These are phyloP conservation scores for Musa acuminata DNA, from an alignment of 176 grass and related monocot genomes.

Conservation along the genomic window DNA sequence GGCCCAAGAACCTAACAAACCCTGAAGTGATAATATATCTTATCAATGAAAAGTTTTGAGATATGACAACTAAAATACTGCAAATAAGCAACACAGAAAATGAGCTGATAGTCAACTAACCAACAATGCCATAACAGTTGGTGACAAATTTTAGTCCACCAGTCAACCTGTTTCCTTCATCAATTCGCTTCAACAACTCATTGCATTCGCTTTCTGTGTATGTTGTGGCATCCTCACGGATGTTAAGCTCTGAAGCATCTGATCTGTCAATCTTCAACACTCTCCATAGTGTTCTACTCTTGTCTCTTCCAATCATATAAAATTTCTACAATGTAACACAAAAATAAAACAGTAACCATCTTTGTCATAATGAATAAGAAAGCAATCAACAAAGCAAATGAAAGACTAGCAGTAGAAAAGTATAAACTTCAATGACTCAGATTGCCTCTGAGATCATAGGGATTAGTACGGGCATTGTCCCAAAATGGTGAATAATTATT, in stretches of 20 bases:
- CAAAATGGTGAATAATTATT: too few species aligned
- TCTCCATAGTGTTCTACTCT: constrained; percentile 49
- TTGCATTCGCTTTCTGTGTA: constrained; percentile 48
- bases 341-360: constrained; percentile 19
- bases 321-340: constrained; percentile 49
- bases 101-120: constrained; percentile 28
- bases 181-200: constrained; percentile 41
- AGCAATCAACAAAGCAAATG: not conserved
- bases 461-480: too few species aligned
- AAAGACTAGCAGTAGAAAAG: not conserved
- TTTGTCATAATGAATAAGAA: constrained; percentile 9
- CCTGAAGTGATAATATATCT: constrained; percentile 30
- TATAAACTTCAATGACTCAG: not conserved
- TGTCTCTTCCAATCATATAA: constrained; percentile 68
- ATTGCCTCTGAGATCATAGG: not conserved
- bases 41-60: constrained; percentile 14
- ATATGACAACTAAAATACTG: not conserved
- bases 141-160: constrained; percentile 85
- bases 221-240: constrained; percentile 56
- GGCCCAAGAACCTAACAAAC: constrained; percentile 81
- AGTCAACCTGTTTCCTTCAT: constrained; percentile 47
- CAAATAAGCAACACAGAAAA: not conserved
- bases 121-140: constrained; percentile 83
- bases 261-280: constrained; percentile 67
- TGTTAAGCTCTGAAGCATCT: constrained; percentile 54